Percentiles rank a stretch among this genome's conserved stretches.
phyloP scores from a whole-genome alignment of 768 basidiomycete genomes.

The Boletales sp. region DNA sequence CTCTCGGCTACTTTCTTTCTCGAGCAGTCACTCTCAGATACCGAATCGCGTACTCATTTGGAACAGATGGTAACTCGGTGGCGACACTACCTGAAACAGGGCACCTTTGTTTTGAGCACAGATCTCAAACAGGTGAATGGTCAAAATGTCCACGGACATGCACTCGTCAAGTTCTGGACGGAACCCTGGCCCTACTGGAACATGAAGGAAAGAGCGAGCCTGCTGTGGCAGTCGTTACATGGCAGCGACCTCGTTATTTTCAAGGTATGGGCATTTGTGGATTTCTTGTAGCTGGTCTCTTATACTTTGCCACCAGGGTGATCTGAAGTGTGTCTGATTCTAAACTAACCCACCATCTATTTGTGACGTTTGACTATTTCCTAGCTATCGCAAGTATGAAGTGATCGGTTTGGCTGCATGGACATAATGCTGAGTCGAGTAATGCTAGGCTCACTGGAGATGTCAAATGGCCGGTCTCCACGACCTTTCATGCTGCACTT shows the following conservation, averaged over 20 bases:
- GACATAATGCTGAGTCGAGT: constrained; percentile 1
- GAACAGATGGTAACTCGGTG: constrained; percentile 64
- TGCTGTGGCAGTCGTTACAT: constrained; percentile 49
- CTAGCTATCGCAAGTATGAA: constrained; percentile 79
- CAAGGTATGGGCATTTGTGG: constrained; percentile 49
- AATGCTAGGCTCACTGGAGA: constrained; percentile 79
- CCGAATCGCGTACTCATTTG: constrained; percentile 41
- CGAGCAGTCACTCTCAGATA: constrained; percentile 17
- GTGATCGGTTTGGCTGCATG: neutral
- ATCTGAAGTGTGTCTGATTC: constrained; percentile 72
- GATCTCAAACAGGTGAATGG: constrained; percentile 26
- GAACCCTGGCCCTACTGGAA: constrained; percentile 74
- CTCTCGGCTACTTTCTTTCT: constrained; percentile 59
- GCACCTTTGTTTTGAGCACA: constrained; percentile 63
- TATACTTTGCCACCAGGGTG: constrained; percentile 51
- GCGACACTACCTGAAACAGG: constrained; percentile 64
- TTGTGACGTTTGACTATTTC: neutral
- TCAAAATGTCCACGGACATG: constrained; percentile 22
- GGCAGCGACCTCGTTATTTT: constrained; percentile 73
- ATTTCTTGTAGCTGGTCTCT: neutral
- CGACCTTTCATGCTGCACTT: constrained; percentile 68
- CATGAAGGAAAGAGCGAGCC: constrained; percentile 50
- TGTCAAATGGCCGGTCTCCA: constrained; percentile 80
- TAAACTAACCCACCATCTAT: neutral
- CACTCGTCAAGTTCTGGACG: constrained; percentile 63